A percentile compares a stretch with the other conserved stretches of the same genome.
These are phyloP conservation scores for Aspergillus saccharolyticus DNA, from an alignment of 495 filamentous ascomycete genomes.

Conservation along the genomic window DNA sequence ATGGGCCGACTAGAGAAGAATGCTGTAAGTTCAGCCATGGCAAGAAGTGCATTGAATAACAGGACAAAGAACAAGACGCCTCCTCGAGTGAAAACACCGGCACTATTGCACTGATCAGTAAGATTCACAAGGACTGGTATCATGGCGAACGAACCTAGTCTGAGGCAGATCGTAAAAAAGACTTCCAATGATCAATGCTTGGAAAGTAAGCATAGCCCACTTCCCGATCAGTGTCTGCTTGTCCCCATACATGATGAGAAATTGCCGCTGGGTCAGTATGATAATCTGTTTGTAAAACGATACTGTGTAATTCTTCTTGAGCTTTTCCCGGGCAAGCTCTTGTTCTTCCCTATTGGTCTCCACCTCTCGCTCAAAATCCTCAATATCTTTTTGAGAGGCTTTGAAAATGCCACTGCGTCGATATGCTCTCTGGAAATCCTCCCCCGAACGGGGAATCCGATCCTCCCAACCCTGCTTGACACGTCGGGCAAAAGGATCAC, in stretches of 20 bases:
- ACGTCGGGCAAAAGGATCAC: slow-evolving; percentile 56
- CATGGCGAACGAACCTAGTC: slow-evolving; percentile 35
- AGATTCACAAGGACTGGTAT: neutral
- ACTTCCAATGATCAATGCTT: slow-evolving; percentile 70
- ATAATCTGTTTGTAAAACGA: slow-evolving; percentile 62
- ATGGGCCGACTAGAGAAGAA: slow-evolving; percentile 68
- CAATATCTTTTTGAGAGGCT: slow-evolving; percentile 35
- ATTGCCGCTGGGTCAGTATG: slow-evolving; percentile 63
- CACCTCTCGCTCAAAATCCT: slow-evolving; percentile 48
- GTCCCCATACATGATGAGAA: slow-evolving; percentile 61
- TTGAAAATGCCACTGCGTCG: slow-evolving; percentile 40
- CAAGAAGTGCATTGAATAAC: slow-evolving; percentile 75
- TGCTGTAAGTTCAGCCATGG: slow-evolving; percentile 68
- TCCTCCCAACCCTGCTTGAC: slow-evolving; percentile 54
- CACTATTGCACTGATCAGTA: slow-evolving; percentile 22
- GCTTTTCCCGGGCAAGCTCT: slow-evolving; percentile 37
- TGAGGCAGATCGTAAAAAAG: slow-evolving; percentile 67
- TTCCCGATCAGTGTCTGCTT: slow-evolving; percentile 44
- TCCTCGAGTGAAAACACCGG: slow-evolving; percentile 44
- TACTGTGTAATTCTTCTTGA: slow-evolving; percentile 59
- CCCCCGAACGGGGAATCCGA: slow-evolving; percentile 54
- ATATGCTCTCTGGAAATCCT: slow-evolving; percentile 54
- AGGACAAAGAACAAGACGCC: slow-evolving; percentile 69
- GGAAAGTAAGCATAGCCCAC: slow-evolving; percentile 61
- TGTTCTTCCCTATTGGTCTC: slow-evolving; percentile 43